These are phyloP conservation scores for Acer yangbiense DNA, from an alignment of 345 rosid species.

Conservation along the genomic window DNA sequence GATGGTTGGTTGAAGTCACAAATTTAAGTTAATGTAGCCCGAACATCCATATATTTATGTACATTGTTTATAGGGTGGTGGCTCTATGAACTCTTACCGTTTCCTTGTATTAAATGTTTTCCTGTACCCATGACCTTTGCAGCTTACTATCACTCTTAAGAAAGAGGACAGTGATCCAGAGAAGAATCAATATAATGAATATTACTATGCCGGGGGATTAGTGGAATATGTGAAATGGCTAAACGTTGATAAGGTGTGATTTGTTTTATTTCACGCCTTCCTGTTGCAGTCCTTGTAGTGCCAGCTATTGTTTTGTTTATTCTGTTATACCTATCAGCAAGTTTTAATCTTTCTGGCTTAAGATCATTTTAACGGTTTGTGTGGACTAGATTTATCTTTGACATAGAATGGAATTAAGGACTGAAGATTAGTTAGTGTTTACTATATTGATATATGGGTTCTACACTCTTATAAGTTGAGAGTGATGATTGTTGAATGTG, in stretches of 20 bases:
- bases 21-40: not conserved
- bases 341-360: slow-evolving; percentile 4
- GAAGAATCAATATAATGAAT: slow-evolving; percentile 64
- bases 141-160: slow-evolving; percentile 74
- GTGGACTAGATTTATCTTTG: not conserved
- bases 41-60: not conserved
- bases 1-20: not conserved
- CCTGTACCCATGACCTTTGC: slow-evolving; percentile 28
- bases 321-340: slow-evolving; percentile 4
- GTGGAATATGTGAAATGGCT: slow-evolving; percentile 93
- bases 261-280: not conserved
- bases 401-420: not conserved
- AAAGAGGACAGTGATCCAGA: slow-evolving; percentile 62
- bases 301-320: not conserved
- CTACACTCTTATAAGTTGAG: no score
- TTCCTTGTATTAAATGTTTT: slow-evolving; percentile 5
- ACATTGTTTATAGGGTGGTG: not conserved
- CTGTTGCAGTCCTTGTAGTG: not conserved
- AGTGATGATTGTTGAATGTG: not conserved
- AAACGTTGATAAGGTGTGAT: slow-evolving; percentile 78
- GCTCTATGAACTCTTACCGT: slow-evolving; percentile 14
- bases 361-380: not conserved
- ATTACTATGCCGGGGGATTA: slow-evolving; percentile 83
- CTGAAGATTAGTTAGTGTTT: slow-evolving; percentile 1
- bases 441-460: not conserved